A percentile compares a stretch with the other conserved stretches of the same genome.
phyloP scores from a whole-genome alignment of 108 stramenopile genomes.

The Nitzschia sp. region DNA sequence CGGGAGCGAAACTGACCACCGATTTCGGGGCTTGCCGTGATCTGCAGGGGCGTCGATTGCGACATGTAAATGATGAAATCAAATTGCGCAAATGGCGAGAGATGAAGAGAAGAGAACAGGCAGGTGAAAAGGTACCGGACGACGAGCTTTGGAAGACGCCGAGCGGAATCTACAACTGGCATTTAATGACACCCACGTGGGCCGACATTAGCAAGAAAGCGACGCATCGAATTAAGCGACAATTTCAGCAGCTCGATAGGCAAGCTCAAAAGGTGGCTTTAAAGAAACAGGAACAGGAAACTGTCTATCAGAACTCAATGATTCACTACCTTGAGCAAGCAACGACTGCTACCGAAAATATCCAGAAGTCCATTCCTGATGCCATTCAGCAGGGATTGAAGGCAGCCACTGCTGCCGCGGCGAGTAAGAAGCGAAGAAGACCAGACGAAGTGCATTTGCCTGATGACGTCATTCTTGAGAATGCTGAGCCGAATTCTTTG shows the following conservation, averaged over 20 bases:
- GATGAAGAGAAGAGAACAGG: conserved; percentile 51
- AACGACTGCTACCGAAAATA: conserved; percentile 34
- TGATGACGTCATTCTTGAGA: conserved; percentile 9
- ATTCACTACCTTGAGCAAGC: conserved; percentile 61
- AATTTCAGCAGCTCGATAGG: conserved; percentile 51
- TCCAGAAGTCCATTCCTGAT: conserved; percentile 36
- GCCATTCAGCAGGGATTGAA: conserved; percentile 63
- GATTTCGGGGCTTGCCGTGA: conserved; percentile 99
- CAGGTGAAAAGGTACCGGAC: conserved; percentile 38
- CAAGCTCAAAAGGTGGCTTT: conserved; percentile 28
- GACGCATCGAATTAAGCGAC: conserved; percentile 59
- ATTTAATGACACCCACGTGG: conserved; percentile 90
- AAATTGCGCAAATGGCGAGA: conserved; percentile 87
- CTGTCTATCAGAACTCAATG: conserved; percentile 49
- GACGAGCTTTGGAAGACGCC: conserved; percentile 69
- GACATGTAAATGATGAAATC: conserved; percentile 98
- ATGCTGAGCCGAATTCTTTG: conserved; percentile 45
- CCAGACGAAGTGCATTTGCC: background rate
- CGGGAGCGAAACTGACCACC: conserved; percentile 82
- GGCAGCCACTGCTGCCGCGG: conserved; percentile 26
- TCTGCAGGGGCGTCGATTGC: conserved; percentile 93
- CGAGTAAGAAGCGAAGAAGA: conserved; percentile 25
- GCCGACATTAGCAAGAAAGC: conserved; percentile 80
- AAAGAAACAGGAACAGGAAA: conserved; percentile 53
- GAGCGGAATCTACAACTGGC: conserved; percentile 92